Base-by-base conservation (phyloP, 179 eudicot genomes). In the Corrigiola litoralis region DNA sequence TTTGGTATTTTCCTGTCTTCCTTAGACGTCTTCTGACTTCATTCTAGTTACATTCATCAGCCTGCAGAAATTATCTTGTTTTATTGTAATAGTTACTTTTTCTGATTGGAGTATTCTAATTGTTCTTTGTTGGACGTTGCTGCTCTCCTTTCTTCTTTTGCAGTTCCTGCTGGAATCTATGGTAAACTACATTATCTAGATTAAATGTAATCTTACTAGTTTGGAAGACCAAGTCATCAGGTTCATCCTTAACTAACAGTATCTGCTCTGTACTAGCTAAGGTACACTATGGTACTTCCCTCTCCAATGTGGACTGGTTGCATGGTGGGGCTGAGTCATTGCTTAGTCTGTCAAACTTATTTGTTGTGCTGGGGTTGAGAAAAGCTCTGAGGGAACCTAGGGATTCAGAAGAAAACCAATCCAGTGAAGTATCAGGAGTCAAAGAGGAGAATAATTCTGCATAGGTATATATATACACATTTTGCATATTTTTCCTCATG, bases 81-180 rank as follows among this genome's bases (percentile, higher is more conserved):
- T 67, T 24, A 31, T 14, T 29, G 40, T 42, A 53, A 31, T 57
- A 18, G 61, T 63, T 36, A 14, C 18, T 61, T 29, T 33, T 52
- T 44, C 29, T 33, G n/a, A 8, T 50, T 48, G 12, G 58, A 44
- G 41, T 70, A 18, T 66, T 54, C 72, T 75, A 48, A 71, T 55
- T 54, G 47, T 50, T 67, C 65, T 58, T 74, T 65, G 69, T 68
- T 76, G 31, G 55, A 36, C 38, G 75, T 74, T 71, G 72, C 69
- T 72, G 71, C 64, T 25, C 38, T 56, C 44, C 37, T 62, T 65
- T 76, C 34, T 32, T 23, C 58, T 53, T 45, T 55, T 70, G 81
- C 89, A 95, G 99, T 95, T 48, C 99, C 99, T n/a, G 99, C 99
- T 61, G 99, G 99, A 77, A 95, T 95, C 54, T 95, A 95, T 59